Percentiles rank a stretch among this genome's conserved stretches.
phyloP scores from a whole-genome alignment of 257 asterid genomes.

The Penstemon davidsonii region DNA sequence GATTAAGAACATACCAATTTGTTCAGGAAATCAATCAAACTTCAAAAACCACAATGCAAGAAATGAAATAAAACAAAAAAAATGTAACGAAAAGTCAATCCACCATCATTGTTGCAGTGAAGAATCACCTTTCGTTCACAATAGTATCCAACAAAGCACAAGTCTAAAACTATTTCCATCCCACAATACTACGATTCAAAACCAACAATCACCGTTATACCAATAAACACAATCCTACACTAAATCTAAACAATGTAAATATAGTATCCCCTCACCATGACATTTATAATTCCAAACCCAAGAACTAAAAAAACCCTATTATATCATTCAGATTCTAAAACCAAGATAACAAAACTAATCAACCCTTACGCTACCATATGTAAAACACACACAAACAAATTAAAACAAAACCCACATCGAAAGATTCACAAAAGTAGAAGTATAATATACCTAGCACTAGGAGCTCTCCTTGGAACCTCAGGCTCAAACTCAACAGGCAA shows the following conservation, averaged over 20 bases:
- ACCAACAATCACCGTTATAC: conserved; percentile 14
- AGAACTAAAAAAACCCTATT: conserved; percentile 12
- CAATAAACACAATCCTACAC: conserved; percentile 1
- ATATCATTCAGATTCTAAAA: conserved; percentile 16
- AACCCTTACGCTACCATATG: background rate
- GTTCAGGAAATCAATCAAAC: conserved; percentile 14
- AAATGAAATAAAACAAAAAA: conserved; percentile 15
- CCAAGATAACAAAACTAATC: conserved; percentile 9
- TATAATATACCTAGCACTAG: conserved; percentile 81
- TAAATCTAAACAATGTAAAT: background rate
- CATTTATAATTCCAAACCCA: conserved; percentile 9
- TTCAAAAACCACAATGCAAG: conserved; percentile 13
- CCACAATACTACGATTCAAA: background rate
- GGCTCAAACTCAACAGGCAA: conserved; percentile 99
- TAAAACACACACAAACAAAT: background rate
- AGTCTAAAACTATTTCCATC: background rate
- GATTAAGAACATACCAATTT: background rate
- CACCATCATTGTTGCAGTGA: conserved; percentile 18
- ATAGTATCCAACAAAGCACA: conserved; percentile 16
- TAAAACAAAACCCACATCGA: background rate
- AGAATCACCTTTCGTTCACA: background rate
- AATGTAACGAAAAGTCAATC: conserved; percentile 7
- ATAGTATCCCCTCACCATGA: conserved; percentile 11
- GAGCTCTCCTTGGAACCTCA: conserved; percentile 87
- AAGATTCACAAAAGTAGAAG: conserved; percentile 15